A percentile compares a stretch with the other conserved stretches of the same genome.
phyloP scores from a whole-genome alignment of 2,329 filamentous ascomycete species.

The Diplodia corticola region DNA sequence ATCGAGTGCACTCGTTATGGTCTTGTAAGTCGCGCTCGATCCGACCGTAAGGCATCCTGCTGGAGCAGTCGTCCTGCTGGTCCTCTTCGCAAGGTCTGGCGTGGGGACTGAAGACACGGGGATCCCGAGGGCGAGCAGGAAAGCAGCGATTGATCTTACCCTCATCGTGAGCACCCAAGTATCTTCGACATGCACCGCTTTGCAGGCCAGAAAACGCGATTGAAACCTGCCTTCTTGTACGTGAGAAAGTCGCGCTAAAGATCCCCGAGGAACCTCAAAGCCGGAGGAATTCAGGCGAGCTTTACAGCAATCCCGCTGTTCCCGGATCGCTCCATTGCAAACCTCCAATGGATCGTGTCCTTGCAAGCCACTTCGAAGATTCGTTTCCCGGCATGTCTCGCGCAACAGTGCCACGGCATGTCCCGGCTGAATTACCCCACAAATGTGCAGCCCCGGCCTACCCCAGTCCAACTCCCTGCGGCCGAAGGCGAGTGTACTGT shows the following conservation, averaged over 20 bases:
- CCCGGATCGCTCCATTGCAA: neutral
- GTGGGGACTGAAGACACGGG: neutral
- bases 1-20: slow-evolving; percentile 58
- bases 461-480: no score
- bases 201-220: neutral
- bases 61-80: slow-evolving; percentile 48
- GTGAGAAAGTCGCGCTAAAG: neutral
- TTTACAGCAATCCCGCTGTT: neutral
- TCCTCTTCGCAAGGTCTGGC: neutral
- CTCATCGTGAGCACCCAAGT: neutral
- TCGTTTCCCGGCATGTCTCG: neutral
- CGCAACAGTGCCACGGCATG: neutral
- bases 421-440: slow-evolving; percentile 1
- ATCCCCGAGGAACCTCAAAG: neutral
- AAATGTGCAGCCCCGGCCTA: neutral
- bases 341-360: neutral
- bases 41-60: slow-evolving; percentile 54
- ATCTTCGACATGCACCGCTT: no score
- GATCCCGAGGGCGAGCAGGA: neutral
- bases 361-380: neutral
- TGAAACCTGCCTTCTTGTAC: neutral
- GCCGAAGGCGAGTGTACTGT: no score
- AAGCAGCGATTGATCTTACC: neutral
- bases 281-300: neutral
- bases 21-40: slow-evolving; percentile 44